These are phyloP conservation scores for Gyromitra esculenta DNA, from an alignment of 2,329 filamentous ascomycete genomes.

Conservation along the genomic window DNA sequence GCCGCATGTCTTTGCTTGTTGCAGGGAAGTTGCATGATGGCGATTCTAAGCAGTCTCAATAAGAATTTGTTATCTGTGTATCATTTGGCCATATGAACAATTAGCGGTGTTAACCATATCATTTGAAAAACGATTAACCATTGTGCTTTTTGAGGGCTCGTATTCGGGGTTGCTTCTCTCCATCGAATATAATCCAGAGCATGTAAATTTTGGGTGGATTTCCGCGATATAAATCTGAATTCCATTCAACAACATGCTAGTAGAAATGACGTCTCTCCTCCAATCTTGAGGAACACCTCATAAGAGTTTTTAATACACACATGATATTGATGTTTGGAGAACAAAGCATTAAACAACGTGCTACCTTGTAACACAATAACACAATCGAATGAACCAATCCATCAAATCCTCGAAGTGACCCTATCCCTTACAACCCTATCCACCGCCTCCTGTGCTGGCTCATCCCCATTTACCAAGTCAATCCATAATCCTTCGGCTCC, in stretches of 20 bases:
- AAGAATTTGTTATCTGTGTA: not conserved
- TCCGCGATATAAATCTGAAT: not conserved
- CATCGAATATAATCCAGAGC: not conserved
- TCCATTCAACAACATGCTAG: not conserved
- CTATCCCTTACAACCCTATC: constrained; percentile 47
- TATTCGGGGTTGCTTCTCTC: not conserved
- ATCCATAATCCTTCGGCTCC: constrained; percentile 60
- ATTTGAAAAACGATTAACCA: not conserved
- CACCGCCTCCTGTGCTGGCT: constrained; percentile 54
- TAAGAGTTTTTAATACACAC: not conserved
- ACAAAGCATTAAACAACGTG: not conserved
- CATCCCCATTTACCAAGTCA: constrained; percentile 55
- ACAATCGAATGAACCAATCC: not conserved
- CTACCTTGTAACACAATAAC: not conserved
- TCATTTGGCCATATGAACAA: not conserved
- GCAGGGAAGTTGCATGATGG: not conserved
- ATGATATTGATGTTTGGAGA: not conserved
- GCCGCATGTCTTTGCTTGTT: not conserved
- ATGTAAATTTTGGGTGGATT: not conserved
- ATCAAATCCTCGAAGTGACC: constrained; percentile 35
- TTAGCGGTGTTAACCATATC: not conserved
- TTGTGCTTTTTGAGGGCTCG: not conserved
- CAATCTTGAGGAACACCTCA: not conserved
- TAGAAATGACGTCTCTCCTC: not conserved
- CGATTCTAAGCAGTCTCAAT: not conserved